phyloP scores from a whole-genome alignment of 768 basidiomycete genomes.

The Termitomyces heimii region DNA sequence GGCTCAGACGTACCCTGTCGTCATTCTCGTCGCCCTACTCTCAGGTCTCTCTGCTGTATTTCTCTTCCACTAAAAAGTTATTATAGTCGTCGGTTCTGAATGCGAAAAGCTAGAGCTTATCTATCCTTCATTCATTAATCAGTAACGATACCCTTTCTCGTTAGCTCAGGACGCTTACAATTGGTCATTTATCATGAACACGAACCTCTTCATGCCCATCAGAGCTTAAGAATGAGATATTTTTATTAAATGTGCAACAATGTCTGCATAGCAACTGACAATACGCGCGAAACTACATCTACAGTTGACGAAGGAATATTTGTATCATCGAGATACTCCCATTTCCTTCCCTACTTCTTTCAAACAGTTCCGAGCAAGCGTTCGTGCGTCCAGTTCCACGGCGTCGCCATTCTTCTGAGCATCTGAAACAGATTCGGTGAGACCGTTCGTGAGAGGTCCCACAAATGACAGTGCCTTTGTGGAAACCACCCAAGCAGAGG shows the following conservation, averaged over 20 bases:
- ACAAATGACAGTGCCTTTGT: conserved; percentile 6
- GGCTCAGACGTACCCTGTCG: conserved; percentile 11
- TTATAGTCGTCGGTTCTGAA: neutral
- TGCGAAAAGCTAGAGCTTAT: neutral
- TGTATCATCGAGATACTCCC: conserved; percentile 31
- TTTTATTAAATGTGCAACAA: neutral
- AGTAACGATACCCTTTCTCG: neutral
- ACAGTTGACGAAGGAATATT: neutral
- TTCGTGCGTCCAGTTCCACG: conserved; percentile 58
- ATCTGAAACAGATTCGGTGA: conserved; percentile 5
- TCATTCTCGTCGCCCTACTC: conserved; percentile 15
- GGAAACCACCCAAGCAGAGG: conserved; percentile 55
- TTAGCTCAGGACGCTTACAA: neutral
- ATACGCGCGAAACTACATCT: neutral
- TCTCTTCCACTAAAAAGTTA: conserved; percentile 13
- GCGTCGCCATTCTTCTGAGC: conserved; percentile 16
- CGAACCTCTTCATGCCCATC: neutral
- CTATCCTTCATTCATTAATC: neutral
- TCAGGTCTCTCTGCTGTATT: conserved; percentile 18
- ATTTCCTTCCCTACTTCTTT: conserved; percentile 70
- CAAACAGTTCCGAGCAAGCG: conserved; percentile 61
- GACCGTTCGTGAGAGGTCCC: conserved; percentile 1
- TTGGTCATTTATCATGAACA: neutral
- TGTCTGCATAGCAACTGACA: neutral
- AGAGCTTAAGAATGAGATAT: neutral